A percentile compares a stretch with the other conserved stretches of the same genome.
Evolutionary conservation across 306 rosid species (phyloP).

Genomic region (Cercis canadensis): DNA sequence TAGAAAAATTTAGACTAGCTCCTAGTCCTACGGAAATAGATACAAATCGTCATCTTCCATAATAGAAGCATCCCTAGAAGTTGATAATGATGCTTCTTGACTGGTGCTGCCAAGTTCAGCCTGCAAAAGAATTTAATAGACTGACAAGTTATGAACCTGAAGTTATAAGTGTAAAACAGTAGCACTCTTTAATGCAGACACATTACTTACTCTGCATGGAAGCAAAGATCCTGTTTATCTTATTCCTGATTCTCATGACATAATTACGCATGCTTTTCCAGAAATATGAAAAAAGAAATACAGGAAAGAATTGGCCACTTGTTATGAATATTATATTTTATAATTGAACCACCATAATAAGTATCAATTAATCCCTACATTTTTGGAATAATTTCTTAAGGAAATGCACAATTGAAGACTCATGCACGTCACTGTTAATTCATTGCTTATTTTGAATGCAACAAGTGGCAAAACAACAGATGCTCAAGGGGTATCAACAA

Average conservation of each 20-base stretch:
- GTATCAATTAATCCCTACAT: too few relatives aligned
- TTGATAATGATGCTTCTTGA: slow-evolving; percentile 42
- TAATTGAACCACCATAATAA: too few relatives aligned
- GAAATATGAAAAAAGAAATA: too few relatives aligned
- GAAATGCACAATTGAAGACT: slow-evolving; percentile 13
- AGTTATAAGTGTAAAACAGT: slow-evolving; percentile 2
- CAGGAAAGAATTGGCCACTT: too few relatives aligned
- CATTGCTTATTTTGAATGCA: slow-evolving; percentile 10
- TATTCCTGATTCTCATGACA: not conserved
- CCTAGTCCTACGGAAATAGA: slow-evolving; percentile 34
- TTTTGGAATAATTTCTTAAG: not conserved
- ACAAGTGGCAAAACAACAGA: slow-evolving; percentile 4
- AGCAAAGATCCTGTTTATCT: slow-evolving; percentile 13
- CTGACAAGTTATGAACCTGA: not conserved
- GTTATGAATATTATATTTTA: too few relatives aligned
- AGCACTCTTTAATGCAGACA: slow-evolving; percentile 2
- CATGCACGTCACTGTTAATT: too few relatives aligned
- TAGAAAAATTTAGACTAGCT: slow-evolving; percentile 22
- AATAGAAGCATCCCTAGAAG: slow-evolving; percentile 32
- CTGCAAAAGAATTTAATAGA: slow-evolving; percentile 50
- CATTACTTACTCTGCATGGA: slow-evolving; percentile 15
- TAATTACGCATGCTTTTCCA: too few relatives aligned
- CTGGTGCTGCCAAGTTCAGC: slow-evolving; percentile 56
- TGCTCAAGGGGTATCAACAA: not conserved
- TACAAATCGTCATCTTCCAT: slow-evolving; percentile 54